These are phyloP conservation scores for Aureobasidium sp. DNA, from an alignment of 2,329 filamentous ascomycete genomes.

Conservation along the genomic window DNA sequence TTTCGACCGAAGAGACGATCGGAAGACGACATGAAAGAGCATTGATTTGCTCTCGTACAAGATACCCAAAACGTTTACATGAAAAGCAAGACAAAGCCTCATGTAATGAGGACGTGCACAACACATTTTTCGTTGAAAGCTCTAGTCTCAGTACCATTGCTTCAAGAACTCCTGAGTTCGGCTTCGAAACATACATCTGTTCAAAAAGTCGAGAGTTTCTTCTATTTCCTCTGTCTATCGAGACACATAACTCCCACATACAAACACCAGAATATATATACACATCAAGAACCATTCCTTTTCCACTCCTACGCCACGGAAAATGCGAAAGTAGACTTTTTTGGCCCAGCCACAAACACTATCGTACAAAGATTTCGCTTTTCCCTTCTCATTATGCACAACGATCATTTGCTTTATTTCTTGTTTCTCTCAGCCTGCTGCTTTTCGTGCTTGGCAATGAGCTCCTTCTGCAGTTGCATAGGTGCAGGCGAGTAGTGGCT, in stretches of 20 bases:
- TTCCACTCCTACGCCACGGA: neutral
- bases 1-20: neutral
- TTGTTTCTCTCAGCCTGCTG: slow-evolving; percentile 57
- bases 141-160: too few relatives aligned
- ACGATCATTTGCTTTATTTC: slow-evolving; percentile 36
- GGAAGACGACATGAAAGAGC: neutral
- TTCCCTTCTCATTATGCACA: neutral
- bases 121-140: too few relatives aligned
- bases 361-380: neutral
- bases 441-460: slow-evolving; percentile 62
- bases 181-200: too few relatives aligned
- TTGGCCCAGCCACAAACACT: slow-evolving; percentile 5
- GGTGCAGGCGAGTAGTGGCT: slow-evolving; percentile 88
- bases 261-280: neutral
- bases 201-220: neutral
- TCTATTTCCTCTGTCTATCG: neutral
- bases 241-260: neutral
- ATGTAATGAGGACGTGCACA: neutral
- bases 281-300: neutral
- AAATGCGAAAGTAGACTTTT: neutral
- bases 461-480: slow-evolving; percentile 76
- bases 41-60: neutral
- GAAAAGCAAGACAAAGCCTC: neutral
- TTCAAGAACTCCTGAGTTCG: too few relatives aligned
- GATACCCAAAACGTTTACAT: neutral